Evolutionary conservation across 2,329 filamentous ascomycete species (phyloP), one percentile per base, ranked within the genome.

Genomic region (Ophiostoma montium): DNA sequence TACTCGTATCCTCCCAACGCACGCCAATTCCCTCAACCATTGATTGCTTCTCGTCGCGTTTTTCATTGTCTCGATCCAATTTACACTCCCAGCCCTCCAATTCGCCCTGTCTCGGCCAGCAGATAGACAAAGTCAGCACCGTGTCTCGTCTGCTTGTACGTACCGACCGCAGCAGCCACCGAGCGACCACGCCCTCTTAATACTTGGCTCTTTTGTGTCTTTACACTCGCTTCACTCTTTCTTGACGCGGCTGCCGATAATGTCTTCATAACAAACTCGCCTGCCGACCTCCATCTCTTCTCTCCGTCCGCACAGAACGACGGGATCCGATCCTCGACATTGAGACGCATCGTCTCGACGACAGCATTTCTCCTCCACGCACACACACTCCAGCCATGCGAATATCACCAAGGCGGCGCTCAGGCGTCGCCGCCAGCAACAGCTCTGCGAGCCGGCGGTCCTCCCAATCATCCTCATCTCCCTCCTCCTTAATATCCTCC

Each of bases 401-500:
- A 66, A 64, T 70, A 61, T 61, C 66, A 57, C 64, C 64, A 53
- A 60, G 63, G 59, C 63, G 63, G 63, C 65, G 67, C 62, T 62
- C 60, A 56, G 64, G 64, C 59, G 52, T 47, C 50, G 47, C 35
- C 43, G 15, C 19, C 10, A 35, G 46, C 35, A 44, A 48, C 47
- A 27, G 35, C 47, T 21, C 36, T 13, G 61, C 64, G 61, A 65
- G 65, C 60, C 61, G 62, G 54, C 60, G 59, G 59, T 50, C 57
- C 48, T 52, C 5, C 23, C 4, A 27, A 27, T 27, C 23, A 27
- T 27, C 23, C n/a, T n/a, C 45, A 7, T n/a, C 43, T 18, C 9
- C 35, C 6, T 31, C 32, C 15, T 47, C 45, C 27, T 10, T 31
- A 27, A 18, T 31, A 6, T 21, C 48, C 7, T 23, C 48, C 19